Percentiles rank a stretch among this genome's conserved stretches.
phyloP scores from a whole-genome alignment of 306 rosid genomes.

The Begonia peltatifolia region DNA sequence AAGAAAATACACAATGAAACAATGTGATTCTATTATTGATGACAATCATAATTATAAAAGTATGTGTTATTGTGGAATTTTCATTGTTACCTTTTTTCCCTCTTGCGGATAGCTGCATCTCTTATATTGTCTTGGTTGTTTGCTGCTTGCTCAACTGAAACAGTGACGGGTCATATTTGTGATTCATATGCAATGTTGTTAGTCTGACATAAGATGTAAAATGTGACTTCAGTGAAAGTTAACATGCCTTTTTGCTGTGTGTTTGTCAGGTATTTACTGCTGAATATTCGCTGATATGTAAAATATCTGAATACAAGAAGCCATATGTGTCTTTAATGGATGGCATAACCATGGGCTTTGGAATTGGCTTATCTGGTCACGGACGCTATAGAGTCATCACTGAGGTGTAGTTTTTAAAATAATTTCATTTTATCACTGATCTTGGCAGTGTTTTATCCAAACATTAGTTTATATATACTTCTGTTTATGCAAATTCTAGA shows the following conservation, averaged over 20 bases:
- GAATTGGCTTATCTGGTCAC: constrained; percentile 93
- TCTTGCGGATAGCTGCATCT: too few relatives aligned
- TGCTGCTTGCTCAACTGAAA: too few relatives aligned
- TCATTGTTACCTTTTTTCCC: too few relatives aligned
- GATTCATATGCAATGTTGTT: too few relatives aligned
- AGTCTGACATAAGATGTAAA: not conserved
- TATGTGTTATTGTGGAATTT: too few relatives aligned
- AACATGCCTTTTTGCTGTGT: constrained; percentile 5
- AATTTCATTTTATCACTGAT: too few relatives aligned
- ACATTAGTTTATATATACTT: not conserved
- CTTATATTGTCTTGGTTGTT: too few relatives aligned
- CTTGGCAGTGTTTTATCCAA: too few relatives aligned
- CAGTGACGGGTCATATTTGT: too few relatives aligned
- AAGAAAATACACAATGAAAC: too few relatives aligned
- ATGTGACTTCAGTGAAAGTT: not conserved
- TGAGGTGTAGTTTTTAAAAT: constrained; percentile 34
- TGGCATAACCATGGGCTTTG: constrained; percentile 97
- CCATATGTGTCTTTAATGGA: constrained; percentile 93
- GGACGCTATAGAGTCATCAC: constrained; percentile 85
- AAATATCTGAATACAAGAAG: constrained; percentile 75
- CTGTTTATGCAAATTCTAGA: constrained; percentile 30
- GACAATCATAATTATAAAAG: too few relatives aligned
- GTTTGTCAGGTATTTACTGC: constrained; percentile 70
- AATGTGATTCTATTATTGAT: too few relatives aligned
- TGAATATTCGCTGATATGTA: constrained; percentile 90